Base-by-base conservation (phyloP, 352 stramenopile genomes). In the Pythium aristosporum region DNA sequence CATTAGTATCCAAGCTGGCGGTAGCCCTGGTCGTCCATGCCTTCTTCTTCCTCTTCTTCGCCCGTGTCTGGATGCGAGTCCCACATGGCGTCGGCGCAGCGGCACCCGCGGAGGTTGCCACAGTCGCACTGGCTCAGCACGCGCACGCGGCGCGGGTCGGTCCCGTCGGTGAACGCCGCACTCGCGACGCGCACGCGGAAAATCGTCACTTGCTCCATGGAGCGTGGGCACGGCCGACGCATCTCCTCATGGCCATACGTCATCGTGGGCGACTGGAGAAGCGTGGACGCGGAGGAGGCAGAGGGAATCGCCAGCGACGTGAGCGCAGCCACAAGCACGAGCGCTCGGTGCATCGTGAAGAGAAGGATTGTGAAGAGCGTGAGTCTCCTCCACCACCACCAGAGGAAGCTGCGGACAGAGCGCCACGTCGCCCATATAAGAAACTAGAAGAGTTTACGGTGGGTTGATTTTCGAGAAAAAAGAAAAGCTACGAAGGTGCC, bases 1-100 rank as follows among this genome's bases (percentile, higher is more conserved):
- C 12, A 7, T 34, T 55, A 67, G 60, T 58, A 72, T 25, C 59
- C 63, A 53, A 71, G 71, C 57, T 80, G 75, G 18, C 68, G 72
- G 54, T 71, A 75, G 54, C 67, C 61, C 41, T 80, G 73, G 53
- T 80, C 73, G n/a, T 68, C 68, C 63, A 75, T 73, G 52, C 68
- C 67, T 52, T 72, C 61, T 37, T 77, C 56, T 46, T 57, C 41
- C 2, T 39, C n/a, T 43, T 41, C 41, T 36, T 63, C 25, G 34
- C 3, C 20, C 34, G 21, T 42, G 21, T 58, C 34, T 61, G 37
- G 54, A 57, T 50, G 21, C 54, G 50, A 54, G 61, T 75, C 70
- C 61, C 64, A 77, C 32, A 81, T 66, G n/a, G 62, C 28, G 8
- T 76, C 68, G n/a, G 37, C 67, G 62, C 72, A 76, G 21, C 69